A percentile compares a stretch with the other conserved stretches of the same genome.
Evolutionary conservation across 805 yeast genomes (phyloP).

Genomic region (Candida yuanshanica): DNA sequence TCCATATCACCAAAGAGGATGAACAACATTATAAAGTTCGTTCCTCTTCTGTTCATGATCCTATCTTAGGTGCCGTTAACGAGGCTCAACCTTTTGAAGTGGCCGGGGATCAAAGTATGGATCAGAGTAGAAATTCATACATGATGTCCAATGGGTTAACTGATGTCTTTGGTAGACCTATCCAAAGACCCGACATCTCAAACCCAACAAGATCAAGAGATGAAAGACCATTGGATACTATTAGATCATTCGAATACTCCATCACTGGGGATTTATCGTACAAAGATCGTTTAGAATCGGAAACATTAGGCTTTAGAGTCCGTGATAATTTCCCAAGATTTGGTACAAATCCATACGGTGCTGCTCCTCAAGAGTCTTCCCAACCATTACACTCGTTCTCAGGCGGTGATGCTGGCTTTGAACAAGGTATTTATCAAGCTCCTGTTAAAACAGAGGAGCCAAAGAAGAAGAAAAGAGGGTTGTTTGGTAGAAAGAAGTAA

Average conservation of each 20-base stretch:
- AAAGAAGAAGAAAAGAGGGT: slow-evolving; percentile 72
- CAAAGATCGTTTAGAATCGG: slow-evolving; percentile 77
- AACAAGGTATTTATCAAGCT: slow-evolving; percentile 60
- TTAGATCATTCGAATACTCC: slow-evolving; percentile 87
- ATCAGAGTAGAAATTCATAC: slow-evolving; percentile 24
- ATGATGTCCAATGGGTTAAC: slow-evolving; percentile 44
- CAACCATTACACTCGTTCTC: slow-evolving; percentile 26
- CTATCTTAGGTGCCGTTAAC: slow-evolving; percentile 87
- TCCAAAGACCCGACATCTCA: slow-evolving; percentile 74
- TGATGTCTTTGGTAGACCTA: slow-evolving; percentile 85
- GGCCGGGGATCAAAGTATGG: slow-evolving; percentile 24
- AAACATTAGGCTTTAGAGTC: slow-evolving; percentile 77
- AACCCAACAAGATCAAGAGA: slow-evolving; percentile 92
- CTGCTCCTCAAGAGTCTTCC: slow-evolving; percentile 19
- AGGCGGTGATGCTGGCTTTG: slow-evolving; percentile 34
- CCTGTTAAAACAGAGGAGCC: slow-evolving; percentile 33
- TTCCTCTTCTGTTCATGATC: slow-evolving; percentile 75
- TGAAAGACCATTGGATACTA: slow-evolving; percentile 96
- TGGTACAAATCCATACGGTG: slow-evolving; percentile 31
- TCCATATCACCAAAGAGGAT: slow-evolving; percentile 45
- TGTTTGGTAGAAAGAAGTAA: slow-evolving; percentile 71
- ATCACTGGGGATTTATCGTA: slow-evolving; percentile 83
- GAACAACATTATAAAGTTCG: slow-evolving; percentile 53
- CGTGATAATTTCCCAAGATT: slow-evolving; percentile 67
- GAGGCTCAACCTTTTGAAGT: slow-evolving; percentile 94